phyloP scores from a whole-genome alignment of 108 stramenopile species.

The Cyclotella kingstonii region DNA sequence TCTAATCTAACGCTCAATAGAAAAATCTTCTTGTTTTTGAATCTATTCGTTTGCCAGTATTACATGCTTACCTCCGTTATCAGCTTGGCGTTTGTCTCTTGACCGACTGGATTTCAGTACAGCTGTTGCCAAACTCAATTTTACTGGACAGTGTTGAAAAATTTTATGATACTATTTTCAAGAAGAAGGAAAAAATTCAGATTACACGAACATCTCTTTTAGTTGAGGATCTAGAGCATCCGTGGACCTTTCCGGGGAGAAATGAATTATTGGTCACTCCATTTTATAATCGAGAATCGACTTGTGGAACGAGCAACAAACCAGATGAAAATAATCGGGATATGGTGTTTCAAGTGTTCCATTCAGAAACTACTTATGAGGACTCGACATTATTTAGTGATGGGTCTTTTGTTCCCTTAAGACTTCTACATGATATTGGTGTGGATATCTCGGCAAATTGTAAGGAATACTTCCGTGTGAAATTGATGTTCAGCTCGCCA shows the following conservation, averaged over 20 bases:
- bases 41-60: slow-evolving; percentile 14
- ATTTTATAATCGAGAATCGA: background rate
- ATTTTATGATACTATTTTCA: background rate
- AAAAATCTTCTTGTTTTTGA: too few relatives aligned
- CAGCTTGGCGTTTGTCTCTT: slow-evolving; percentile 33
- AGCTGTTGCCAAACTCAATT: slow-evolving; percentile 24
- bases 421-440: slow-evolving; percentile 7
- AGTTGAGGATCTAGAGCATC: background rate
- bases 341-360: too few relatives aligned
- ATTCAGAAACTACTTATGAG: too few relatives aligned
- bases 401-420: slow-evolving; percentile 22
- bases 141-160: slow-evolving; percentile 13
- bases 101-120: slow-evolving; percentile 27
- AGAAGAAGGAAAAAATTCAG: slow-evolving; percentile 5
- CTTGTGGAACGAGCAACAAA: too few relatives aligned
- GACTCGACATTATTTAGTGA: slow-evolving; percentile 10
- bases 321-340: too few relatives aligned
- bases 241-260: slow-evolving; percentile 25
- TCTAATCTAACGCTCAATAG: too few relatives aligned
- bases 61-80: slow-evolving; percentile 23
- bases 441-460: background rate
- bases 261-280: background rate
- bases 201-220: background rate
- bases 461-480: background rate
- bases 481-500: background rate